A percentile compares a stretch with the other conserved stretches of the same genome.
phyloP scores from a whole-genome alignment of 495 filamentous ascomycete species.

The Talaromyces proteolyticus region DNA sequence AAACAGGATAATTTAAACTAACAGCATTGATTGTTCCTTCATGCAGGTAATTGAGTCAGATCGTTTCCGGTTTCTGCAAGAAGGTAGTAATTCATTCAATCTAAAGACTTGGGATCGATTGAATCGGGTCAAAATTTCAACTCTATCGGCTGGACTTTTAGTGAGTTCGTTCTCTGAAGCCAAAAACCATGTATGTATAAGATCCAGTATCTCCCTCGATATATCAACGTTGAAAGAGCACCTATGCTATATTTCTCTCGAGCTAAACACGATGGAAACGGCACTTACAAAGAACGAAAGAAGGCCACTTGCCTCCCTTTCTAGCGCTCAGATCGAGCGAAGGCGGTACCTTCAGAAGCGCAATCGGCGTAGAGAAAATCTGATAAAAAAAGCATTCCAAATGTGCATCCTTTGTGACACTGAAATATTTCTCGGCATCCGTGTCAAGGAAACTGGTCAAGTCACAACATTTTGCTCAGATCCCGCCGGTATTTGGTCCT shows the following conservation, averaged over 20 bases:
- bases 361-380: conserved; percentile 7
- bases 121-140: neutral
- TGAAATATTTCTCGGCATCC: conserved; percentile 13
- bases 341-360: conserved; percentile 8
- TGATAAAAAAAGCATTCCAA: conserved; percentile 11
- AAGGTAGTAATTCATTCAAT: neutral
- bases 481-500: neutral
- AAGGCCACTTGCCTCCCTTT: neutral
- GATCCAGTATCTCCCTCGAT: neutral
- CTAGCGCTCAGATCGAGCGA: neutral
- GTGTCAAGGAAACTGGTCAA: conserved; percentile 10
- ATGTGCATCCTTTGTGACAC: conserved; percentile 13
- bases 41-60: neutral
- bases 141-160: neutral
- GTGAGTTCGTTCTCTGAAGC: neutral
- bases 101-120: neutral
- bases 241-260: neutral
- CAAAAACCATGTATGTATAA: neutral
- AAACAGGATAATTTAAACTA: neutral
- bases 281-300: neutral
- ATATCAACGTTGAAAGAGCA: neutral
- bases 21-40: neutral
- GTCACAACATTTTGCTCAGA: conserved; percentile 4
- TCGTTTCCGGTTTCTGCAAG: neutral
- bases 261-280: neutral